Percentiles rank a stretch among this genome's conserved stretches.
Evolutionary conservation across 2,329 filamentous ascomycete species (phyloP).

Genomic region (Monilinia fructicola): DNA sequence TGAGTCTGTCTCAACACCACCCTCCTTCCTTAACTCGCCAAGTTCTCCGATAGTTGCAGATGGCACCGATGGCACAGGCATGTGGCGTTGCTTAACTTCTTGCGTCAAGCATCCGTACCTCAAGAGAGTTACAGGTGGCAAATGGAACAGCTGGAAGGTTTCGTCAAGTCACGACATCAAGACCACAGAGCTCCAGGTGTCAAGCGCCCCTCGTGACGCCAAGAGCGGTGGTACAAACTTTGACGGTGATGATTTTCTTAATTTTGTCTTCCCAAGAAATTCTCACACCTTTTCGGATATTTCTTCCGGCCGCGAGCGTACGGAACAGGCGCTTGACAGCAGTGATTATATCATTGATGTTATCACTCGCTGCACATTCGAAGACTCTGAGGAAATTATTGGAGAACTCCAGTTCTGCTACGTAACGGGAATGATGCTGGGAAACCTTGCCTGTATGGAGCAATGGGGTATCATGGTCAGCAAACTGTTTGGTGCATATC

Average conservation of each 20-base stretch:
- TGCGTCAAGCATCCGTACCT: conserved; percentile 50
- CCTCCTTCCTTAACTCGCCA: not conserved
- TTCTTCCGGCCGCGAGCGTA: conserved; percentile 42
- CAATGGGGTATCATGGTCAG: conserved; percentile 61
- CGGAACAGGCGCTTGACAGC: conserved; percentile 50
- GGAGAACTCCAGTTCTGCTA: conserved; percentile 63
- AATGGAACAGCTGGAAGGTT: conserved; percentile 50
- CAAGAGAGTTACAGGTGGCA: conserved; percentile 48
- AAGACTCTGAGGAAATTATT: conserved; percentile 48
- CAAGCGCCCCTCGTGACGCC: conserved; percentile 13
- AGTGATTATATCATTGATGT: conserved; percentile 49
- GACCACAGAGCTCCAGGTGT: conserved; percentile 12
- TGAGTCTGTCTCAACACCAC: not conserved
- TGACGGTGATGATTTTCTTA: conserved; percentile 47
- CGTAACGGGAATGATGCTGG: conserved; percentile 56
- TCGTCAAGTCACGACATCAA: conserved; percentile 54
- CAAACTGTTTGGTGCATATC: conserved; percentile 52
- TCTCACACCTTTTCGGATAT: conserved; percentile 45
- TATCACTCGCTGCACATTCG: conserved; percentile 41
- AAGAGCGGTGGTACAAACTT: conserved; percentile 41
- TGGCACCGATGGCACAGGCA: conserved; percentile 38
- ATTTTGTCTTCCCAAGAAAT: conserved; percentile 49
- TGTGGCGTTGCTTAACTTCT: conserved; percentile 55
- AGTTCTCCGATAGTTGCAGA: conserved; percentile 19
- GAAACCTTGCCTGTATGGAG: conserved; percentile 59